phyloP scores from a whole-genome alignment of 768 basidiomycete genomes.

The Amanita fuliginea region DNA sequence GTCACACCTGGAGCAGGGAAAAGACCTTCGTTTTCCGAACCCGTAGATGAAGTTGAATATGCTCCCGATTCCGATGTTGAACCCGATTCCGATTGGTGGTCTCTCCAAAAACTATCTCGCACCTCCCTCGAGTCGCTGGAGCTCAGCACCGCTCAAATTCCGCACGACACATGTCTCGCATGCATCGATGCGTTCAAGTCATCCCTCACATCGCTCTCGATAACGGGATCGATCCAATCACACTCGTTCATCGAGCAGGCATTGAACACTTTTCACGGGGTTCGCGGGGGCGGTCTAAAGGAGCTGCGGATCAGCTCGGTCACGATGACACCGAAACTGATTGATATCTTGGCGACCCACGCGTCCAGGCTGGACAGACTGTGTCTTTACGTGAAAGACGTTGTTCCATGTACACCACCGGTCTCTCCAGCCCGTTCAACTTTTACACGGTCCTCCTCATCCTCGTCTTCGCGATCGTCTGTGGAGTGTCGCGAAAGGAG shows the following conservation, averaged over 20 bases:
- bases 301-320: constrained; percentile 28
- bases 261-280: constrained; percentile 14
- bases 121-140: constrained; percentile 21
- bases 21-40: not conserved
- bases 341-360: constrained; percentile 28
- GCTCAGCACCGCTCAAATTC: constrained; percentile 24
- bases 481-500: not conserved
- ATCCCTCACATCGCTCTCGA: constrained; percentile 22
- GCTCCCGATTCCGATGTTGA: constrained; percentile 15
- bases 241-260: constrained; percentile 24
- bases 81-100: constrained; percentile 22
- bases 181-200: constrained; percentile 23
- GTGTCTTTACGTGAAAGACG: constrained; percentile 27
- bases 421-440: too few species aligned
- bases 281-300: constrained; percentile 14
- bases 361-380: constrained; percentile 24
- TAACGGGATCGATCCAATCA: constrained; percentile 28
- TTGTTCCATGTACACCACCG: constrained; percentile 15
- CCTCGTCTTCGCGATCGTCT: not conserved
- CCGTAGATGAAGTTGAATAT: not conserved
- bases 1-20: constrained; percentile 11
- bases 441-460: not conserved
- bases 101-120: constrained; percentile 17
- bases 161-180: constrained; percentile 22
- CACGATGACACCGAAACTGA: constrained; percentile 27